These are phyloP conservation scores for Oehlia diaphana DNA, from an alignment of 192 early-diverging fungal species.

Conservation along the genomic window DNA sequence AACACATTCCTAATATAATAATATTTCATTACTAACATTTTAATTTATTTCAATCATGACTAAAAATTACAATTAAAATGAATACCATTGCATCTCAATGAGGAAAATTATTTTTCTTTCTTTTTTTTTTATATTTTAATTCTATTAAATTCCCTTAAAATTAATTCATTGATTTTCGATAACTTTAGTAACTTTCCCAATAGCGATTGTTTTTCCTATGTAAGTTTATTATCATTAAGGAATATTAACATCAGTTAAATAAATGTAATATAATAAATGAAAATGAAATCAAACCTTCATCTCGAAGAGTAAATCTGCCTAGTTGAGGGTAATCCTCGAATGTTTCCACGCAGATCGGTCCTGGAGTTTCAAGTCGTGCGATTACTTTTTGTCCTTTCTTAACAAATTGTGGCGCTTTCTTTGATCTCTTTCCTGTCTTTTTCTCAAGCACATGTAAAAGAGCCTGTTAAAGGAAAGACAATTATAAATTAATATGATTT, in stretches of 20 bases:
- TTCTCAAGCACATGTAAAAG: slow-evolving; percentile 92
- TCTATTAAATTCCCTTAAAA: not conserved
- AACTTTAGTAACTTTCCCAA: slow-evolving; percentile 87
- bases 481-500: slow-evolving; percentile 17
- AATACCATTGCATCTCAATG: not conserved
- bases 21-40: too few relatives aligned
- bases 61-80: too few relatives aligned
- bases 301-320: slow-evolving; percentile 97
- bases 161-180: slow-evolving; percentile 6
- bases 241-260: not conserved
- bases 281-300: slow-evolving; percentile 65
- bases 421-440: slow-evolving; percentile 87
- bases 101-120: not conserved
- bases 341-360: slow-evolving; percentile 83
- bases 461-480: slow-evolving; percentile 38
- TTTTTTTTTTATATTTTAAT: slow-evolving; percentile 10
- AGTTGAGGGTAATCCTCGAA: slow-evolving; percentile 87
- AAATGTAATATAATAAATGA: slow-evolving; percentile 16
- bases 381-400: slow-evolving; percentile 91
- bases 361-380: slow-evolving; percentile 76
- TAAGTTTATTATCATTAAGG: slow-evolving; percentile 1
- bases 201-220: slow-evolving; percentile 76
- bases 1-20: too few relatives aligned
- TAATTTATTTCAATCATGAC: too few relatives aligned
- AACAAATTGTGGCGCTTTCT: slow-evolving; percentile 87